These are phyloP conservation scores for Gloeopeniophorella convolvens DNA, from an alignment of 768 basidiomycete genomes.

Conservation along the genomic window DNA sequence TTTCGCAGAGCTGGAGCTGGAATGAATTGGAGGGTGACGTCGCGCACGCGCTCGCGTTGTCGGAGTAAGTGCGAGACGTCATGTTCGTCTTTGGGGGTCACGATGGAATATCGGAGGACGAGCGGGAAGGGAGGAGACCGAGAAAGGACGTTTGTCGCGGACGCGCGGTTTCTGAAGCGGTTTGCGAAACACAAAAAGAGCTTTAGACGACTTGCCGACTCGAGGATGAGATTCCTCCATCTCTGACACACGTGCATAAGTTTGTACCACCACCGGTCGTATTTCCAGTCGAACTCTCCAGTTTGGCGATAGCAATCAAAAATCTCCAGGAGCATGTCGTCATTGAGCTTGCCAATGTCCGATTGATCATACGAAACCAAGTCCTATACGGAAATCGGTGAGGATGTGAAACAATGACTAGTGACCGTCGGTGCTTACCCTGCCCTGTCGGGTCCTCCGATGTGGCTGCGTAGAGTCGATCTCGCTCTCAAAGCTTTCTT, in stretches of 20 bases:
- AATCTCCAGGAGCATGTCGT: not conserved
- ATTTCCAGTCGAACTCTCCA: not conserved
- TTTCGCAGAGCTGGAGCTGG: not conserved
- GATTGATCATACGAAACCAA: too few species aligned
- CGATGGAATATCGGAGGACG: not conserved
- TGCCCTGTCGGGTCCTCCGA: too few species aligned
- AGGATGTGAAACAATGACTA: too few species aligned
- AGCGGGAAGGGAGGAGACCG: constrained; percentile 7
- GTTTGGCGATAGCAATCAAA: constrained; percentile 5
- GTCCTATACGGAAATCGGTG: too few species aligned
- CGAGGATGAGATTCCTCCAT: constrained; percentile 3
- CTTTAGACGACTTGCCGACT: not conserved
- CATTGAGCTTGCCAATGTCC: not conserved
- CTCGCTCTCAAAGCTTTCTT: too few species aligned
- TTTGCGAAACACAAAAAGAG: constrained; percentile 7
- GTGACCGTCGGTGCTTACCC: too few species aligned
- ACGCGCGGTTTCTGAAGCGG: constrained; percentile 2
- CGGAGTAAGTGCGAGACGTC: not conserved
- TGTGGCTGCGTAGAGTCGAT: too few species aligned
- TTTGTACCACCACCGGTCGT: constrained; percentile 11
- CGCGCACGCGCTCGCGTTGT: constrained; percentile 2
- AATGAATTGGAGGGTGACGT: not conserved
- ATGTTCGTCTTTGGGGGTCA: not conserved
- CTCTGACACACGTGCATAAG: not conserved
- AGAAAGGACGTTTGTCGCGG: not conserved